phyloP scores from a whole-genome alignment of 768 basidiomycete genomes.

The Lactarius tabidus region DNA sequence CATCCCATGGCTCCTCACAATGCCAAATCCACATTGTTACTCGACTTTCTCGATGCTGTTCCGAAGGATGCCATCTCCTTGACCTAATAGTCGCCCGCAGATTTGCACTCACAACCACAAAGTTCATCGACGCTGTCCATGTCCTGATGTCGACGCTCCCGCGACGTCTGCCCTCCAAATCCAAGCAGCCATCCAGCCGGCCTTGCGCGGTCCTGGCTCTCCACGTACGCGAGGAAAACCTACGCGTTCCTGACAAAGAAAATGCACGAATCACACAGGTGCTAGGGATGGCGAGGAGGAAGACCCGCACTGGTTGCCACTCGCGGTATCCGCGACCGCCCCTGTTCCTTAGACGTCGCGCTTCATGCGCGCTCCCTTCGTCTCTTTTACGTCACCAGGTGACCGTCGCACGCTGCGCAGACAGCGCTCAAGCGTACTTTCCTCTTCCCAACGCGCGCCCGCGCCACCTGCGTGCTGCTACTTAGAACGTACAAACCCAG shows the following conservation, averaged over 20 bases:
- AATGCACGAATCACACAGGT: background rate
- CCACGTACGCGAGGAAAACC: background rate
- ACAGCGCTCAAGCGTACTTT: conserved; percentile 53
- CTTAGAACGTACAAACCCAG: too few relatives aligned
- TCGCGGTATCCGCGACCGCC: conserved; percentile 63
- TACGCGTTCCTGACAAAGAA: conserved; percentile 9
- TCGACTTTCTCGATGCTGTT: too few relatives aligned
- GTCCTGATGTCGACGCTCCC: conserved; percentile 5
- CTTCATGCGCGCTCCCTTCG: conserved; percentile 48
- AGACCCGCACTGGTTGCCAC: conserved; percentile 47
- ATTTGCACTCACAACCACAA: background rate
- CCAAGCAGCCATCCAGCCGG: conserved; percentile 9
- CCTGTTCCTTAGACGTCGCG: conserved; percentile 65
- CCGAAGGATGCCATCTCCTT: too few relatives aligned
- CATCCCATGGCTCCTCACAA: too few relatives aligned
- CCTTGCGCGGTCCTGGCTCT: background rate
- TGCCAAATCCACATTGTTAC: too few relatives aligned
- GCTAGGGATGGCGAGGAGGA: conserved; percentile 33
- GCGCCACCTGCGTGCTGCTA: conserved; percentile 42
- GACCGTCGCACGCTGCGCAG: conserved; percentile 46
- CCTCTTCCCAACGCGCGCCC: conserved; percentile 70
- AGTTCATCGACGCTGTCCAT: conserved; percentile 12
- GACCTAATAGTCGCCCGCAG: too few relatives aligned
- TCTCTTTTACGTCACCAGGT: conserved; percentile 44
- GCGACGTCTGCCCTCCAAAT: conserved; percentile 5